Evolutionary conservation across 2,329 filamentous ascomycete genomes (phyloP).

Genomic region (Talaromyces pinophilus): DNA sequence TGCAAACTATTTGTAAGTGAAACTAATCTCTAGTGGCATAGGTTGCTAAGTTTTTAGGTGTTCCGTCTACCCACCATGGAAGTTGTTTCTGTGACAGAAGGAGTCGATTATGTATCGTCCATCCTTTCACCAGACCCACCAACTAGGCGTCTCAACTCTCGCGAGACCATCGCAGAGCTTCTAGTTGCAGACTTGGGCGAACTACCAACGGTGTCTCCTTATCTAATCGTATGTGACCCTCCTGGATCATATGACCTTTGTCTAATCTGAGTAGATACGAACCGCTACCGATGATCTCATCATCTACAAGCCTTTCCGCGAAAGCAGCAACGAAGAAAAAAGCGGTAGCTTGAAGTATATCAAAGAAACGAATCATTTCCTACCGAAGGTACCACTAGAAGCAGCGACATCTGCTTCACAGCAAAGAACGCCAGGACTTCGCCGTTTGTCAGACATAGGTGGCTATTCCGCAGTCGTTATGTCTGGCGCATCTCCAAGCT

Average conservation of each 20-base stretch:
- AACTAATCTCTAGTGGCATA: neutral
- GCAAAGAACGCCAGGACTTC: conserved; percentile 47
- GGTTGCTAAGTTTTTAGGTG: conserved; percentile 52
- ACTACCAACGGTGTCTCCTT: conserved; percentile 66
- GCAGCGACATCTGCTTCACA: conserved; percentile 44
- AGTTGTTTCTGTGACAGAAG: conserved; percentile 72
- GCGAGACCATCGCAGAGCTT: conserved; percentile 75
- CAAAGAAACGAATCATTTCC: conserved; percentile 68
- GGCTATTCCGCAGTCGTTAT: conserved; percentile 83
- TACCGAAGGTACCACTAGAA: conserved; percentile 61
- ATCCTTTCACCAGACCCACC: conserved; percentile 71
- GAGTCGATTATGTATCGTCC: conserved; percentile 74
- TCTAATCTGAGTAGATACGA: conserved; percentile 60
- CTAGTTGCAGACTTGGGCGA: conserved; percentile 85
- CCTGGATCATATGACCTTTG: neutral
- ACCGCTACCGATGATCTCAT: conserved; percentile 79
- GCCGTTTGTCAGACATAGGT: conserved; percentile 55
- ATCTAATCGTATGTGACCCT: conserved; percentile 70
- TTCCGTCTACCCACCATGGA: conserved; percentile 75
- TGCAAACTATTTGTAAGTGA: conserved; percentile 71
- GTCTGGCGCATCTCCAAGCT: conserved; percentile 74
- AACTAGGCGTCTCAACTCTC: conserved; percentile 68
- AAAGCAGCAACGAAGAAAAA: conserved; percentile 28
- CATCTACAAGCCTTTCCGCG: conserved; percentile 78
- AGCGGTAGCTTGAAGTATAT: conserved; percentile 63